Evolutionary conservation across 2,329 filamentous ascomycete genomes (phyloP).

Genomic region (Delphinella strobiligena): DNA sequence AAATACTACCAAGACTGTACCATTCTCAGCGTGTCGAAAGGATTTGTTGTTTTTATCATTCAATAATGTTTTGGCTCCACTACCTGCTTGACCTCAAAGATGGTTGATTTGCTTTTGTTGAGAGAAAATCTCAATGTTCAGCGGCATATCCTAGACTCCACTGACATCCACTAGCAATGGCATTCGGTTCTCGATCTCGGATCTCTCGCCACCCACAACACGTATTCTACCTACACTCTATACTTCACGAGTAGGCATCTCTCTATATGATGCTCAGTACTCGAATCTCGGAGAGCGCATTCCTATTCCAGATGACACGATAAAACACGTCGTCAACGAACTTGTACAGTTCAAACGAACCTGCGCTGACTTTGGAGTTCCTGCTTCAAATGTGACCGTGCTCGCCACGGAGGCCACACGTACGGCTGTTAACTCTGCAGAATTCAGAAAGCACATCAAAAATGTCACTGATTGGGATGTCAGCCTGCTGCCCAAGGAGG

Average conservation of each 20-base stretch:
- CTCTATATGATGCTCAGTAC: slow-evolving; percentile 68
- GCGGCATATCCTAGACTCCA: background rate
- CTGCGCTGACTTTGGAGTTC: slow-evolving; percentile 59
- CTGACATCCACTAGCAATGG: slow-evolving; percentile 53
- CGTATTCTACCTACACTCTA: slow-evolving; percentile 69
- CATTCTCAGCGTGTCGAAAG: background rate
- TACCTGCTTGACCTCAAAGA: too few species aligned
- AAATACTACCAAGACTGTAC: background rate
- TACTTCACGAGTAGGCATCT: slow-evolving; percentile 67
- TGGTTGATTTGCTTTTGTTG: too few species aligned
- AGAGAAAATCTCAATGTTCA: background rate
- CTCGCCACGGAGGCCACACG: slow-evolving; percentile 86
- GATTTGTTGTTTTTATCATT: background rate
- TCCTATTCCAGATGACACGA: slow-evolving; percentile 47
- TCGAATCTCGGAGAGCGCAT: slow-evolving; percentile 24
- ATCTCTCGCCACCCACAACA: slow-evolving; percentile 57
- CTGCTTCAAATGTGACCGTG: slow-evolving; percentile 52
- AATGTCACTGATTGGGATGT: slow-evolving; percentile 55
- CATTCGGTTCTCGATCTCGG: slow-evolving; percentile 82
- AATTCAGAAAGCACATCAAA: slow-evolving; percentile 55
- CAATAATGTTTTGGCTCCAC: background rate
- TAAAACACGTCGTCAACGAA: slow-evolving; percentile 52
- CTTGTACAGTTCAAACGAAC: slow-evolving; percentile 60
- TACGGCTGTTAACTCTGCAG: slow-evolving; percentile 59
- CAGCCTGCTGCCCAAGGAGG: slow-evolving; percentile 60